A percentile compares a stretch with the other conserved stretches of the same genome.
Evolutionary conservation across 2,329 filamentous ascomycete species (phyloP).

Genomic region (Ascosphaera aggregata): DNA sequence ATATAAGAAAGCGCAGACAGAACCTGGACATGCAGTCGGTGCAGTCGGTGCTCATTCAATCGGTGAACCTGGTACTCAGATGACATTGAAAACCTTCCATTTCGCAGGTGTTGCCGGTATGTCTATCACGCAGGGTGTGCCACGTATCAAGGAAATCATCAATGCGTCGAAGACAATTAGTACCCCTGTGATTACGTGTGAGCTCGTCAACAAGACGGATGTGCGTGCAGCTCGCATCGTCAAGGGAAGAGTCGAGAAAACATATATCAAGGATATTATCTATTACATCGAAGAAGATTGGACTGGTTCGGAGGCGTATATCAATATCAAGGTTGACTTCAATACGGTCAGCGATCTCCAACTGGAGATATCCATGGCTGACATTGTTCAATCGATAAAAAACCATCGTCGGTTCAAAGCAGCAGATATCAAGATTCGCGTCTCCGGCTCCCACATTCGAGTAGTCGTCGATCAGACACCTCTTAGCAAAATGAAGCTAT

Average conservation of each 20-base stretch:
- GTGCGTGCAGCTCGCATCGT: conserved; percentile 71
- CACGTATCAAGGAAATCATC: conserved; percentile 96
- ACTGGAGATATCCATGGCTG: conserved; percentile 48
- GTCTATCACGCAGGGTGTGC: conserved; percentile 98
- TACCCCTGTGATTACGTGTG: conserved; percentile 61
- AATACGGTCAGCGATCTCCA: conserved; percentile 58
- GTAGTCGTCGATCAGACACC: conserved; percentile 37
- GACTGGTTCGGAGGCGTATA: conserved; percentile 49
- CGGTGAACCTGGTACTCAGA: conserved; percentile 94
- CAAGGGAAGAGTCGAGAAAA: conserved; percentile 88
- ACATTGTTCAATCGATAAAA: conserved; percentile 57
- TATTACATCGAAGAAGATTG: conserved; percentile 72
- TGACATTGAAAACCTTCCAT: conserved; percentile 99
- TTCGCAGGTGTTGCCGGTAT: conserved; percentile 99
- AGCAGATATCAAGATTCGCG: conserved; percentile 38
- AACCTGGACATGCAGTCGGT: conserved; percentile 95
- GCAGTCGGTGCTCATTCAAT: conserved; percentile 95
- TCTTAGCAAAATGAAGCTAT: conserved; percentile 12
- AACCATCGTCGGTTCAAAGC: conserved; percentile 54
- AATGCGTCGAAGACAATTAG: conserved; percentile 97
- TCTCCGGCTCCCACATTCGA: conserved; percentile 34
- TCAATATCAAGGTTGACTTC: conserved; percentile 63
- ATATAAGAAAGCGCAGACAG: conserved; percentile 67
- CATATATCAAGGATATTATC: conserved; percentile 61
- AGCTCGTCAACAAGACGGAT: conserved; percentile 42